phyloP scores from a whole-genome alignment of 306 rosid species.

The Betula pendula region DNA sequence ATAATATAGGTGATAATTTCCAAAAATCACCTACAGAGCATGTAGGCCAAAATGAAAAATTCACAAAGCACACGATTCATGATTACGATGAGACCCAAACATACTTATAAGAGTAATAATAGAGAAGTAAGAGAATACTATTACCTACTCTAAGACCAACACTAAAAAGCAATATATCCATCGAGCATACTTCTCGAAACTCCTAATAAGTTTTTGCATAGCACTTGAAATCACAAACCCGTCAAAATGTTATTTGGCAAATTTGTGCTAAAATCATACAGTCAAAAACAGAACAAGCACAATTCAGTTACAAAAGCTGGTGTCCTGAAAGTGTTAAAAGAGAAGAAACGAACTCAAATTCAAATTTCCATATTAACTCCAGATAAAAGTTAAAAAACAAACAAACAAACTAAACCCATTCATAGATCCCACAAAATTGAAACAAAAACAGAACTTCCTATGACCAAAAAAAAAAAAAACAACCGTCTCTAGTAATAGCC shows the following conservation, averaged over 20 bases:
- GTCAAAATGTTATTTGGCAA: neutral
- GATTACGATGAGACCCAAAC: neutral
- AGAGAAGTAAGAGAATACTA: neutral
- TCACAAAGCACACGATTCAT: too few relatives aligned
- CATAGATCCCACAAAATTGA: neutral
- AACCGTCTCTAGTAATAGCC: neutral
- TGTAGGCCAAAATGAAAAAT: too few relatives aligned
- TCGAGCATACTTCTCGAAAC: neutral
- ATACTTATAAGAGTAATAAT: neutral
- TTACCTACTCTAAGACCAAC: neutral
- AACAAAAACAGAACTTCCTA: neutral
- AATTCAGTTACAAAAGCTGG: neutral
- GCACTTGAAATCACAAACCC: neutral
- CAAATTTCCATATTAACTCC: too few relatives aligned
- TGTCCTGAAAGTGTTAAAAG: neutral
- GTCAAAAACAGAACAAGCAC: neutral
- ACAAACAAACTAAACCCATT: neutral
- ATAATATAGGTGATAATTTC: too few relatives aligned
- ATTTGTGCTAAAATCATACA: neutral
- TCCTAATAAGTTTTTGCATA: neutral
- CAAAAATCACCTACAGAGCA: too few relatives aligned
- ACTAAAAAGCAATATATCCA: neutral
- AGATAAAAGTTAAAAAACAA: too few relatives aligned
- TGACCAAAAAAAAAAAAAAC: neutral
- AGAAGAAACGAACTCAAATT: neutral